These are phyloP conservation scores for Chrysoporthe austroafricana DNA, from an alignment of 2,329 filamentous ascomycete species.

Conservation along the genomic window DNA sequence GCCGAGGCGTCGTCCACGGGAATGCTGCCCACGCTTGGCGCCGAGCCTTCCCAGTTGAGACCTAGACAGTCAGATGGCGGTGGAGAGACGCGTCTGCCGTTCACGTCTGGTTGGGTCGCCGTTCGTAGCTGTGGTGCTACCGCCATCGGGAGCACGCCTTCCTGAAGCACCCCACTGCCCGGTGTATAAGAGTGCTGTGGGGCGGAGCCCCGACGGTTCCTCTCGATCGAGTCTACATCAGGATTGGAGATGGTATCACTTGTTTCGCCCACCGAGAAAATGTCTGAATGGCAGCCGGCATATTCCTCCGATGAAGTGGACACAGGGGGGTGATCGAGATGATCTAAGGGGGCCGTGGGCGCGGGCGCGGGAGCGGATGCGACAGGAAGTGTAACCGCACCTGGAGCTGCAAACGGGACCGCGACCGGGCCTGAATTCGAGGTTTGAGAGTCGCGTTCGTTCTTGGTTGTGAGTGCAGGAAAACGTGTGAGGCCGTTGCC, in stretches of 20 bases:
- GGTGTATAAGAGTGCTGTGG: background rate
- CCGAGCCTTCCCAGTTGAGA: background rate
- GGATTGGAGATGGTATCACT: slow-evolving; percentile 27
- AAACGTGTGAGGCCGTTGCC: slow-evolving; percentile 12
- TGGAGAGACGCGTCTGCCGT: slow-evolving; percentile 9
- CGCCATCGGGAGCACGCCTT: background rate
- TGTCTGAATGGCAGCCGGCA: slow-evolving; percentile 22
- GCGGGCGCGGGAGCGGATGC: background rate
- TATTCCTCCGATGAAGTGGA: slow-evolving; percentile 27
- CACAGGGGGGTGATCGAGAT: slow-evolving; percentile 12
- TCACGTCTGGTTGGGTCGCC: background rate
- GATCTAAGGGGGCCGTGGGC: background rate
- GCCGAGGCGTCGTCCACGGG: background rate
- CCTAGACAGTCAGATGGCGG: background rate
- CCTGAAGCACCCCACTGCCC: background rate
- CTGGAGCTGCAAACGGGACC: background rate
- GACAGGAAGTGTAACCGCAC: background rate
- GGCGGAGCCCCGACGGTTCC: background rate
- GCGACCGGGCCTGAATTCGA: background rate
- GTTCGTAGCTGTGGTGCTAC: background rate
- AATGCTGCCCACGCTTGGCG: background rate
- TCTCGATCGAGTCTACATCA: slow-evolving; percentile 19
- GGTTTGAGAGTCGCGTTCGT: slow-evolving; percentile 1
- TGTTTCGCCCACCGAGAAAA: slow-evolving; percentile 21
- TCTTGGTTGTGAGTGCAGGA: background rate